phyloP scores from a whole-genome alignment of 768 basidiomycete species.

The Nevesoporus exiguus region DNA sequence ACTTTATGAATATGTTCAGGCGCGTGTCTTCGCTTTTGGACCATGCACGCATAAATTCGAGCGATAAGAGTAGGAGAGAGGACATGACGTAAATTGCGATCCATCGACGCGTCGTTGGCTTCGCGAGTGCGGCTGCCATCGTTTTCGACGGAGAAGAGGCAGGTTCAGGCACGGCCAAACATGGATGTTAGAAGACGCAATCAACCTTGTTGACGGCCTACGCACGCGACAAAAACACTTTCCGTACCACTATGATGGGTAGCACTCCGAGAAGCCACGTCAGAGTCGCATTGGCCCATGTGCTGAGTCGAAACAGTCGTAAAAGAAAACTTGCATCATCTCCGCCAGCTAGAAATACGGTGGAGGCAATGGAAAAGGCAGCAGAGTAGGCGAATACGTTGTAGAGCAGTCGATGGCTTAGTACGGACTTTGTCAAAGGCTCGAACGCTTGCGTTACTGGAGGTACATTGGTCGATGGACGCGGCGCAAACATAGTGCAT shows the following conservation, averaged over 20 bases:
- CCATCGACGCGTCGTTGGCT: constrained; percentile 44
- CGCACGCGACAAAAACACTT: constrained; percentile 58
- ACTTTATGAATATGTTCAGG: constrained; percentile 61
- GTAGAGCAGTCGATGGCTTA: constrained; percentile 57
- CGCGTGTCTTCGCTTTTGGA: constrained; percentile 35
- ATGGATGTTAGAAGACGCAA: not conserved
- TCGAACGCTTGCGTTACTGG: constrained; percentile 58
- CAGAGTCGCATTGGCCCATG: constrained; percentile 38
- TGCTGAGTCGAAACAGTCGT: constrained; percentile 41
- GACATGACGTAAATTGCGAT: constrained; percentile 47
- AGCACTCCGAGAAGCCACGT: constrained; percentile 53
- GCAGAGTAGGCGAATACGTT: constrained; percentile 52
- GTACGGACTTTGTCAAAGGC: constrained; percentile 58
- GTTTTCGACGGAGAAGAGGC: constrained; percentile 52
- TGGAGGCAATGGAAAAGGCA: constrained; percentile 43
- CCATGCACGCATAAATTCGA: constrained; percentile 41
- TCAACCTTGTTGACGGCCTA: constrained; percentile 1
- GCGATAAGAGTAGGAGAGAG: constrained; percentile 38
- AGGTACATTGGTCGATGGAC: constrained; percentile 53
- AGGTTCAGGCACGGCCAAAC: constrained; percentile 43
- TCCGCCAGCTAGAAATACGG: constrained; percentile 30
- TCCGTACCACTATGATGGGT: constrained; percentile 56
- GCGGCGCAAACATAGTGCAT: constrained; percentile 32
- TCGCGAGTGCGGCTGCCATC: constrained; percentile 44
- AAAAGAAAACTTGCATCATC: constrained; percentile 26